Base-by-base conservation (phyloP, 2,329 filamentous ascomycete genomes). In the Alternaria hordeiaustralica region DNA sequence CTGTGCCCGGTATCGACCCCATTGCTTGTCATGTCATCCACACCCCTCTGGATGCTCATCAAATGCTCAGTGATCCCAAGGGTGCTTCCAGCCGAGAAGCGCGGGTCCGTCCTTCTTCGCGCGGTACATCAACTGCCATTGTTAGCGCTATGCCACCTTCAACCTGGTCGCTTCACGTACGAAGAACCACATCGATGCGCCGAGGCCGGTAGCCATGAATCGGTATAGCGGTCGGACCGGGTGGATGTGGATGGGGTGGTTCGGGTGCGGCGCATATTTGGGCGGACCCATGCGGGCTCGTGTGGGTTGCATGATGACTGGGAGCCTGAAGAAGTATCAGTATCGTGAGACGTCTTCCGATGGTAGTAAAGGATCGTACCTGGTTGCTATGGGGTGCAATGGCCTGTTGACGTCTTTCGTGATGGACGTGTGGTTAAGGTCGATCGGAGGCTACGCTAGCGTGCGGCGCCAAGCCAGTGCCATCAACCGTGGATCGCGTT, bases 181-280 rank as follows among this genome's bases (percentile, higher is more conserved):
- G 82, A 96, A 99, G 84, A 99, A 98, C 96, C 96, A 99, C 96
- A 98, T 99, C 84, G 92, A 92, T 59, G 96, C 96, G 72, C 94
- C 92, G 67, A 99, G 86, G 66, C 90, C 92, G 47, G 93, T 97
- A 50, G 92, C 95, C 62, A 90, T 88, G 81, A 95, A 91, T 79
- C 93, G 89, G 85, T 98, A 97, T 70, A 97, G 78, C 49, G 88
- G 89, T 66, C 88, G 85, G 53, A 83, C 86, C 33, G 86, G 87
- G 78, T 87, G 89, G 77, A 91, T 81, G 77, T 86, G 83, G 72
- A 87, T 81, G 60, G 85, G 86, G 78, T 87, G 86, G 64, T 74
- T 80, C 69, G 80, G 80, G 69, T 68, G 68, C 44, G 71, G 70
- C 57, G 78, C 74, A 71, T 78, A 82, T 72, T 77, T 78, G 76